These are phyloP conservation scores for Ophiostoma fasciatum DNA, from an alignment of 2,329 filamentous ascomycete genomes.

Conservation along the genomic window DNA sequence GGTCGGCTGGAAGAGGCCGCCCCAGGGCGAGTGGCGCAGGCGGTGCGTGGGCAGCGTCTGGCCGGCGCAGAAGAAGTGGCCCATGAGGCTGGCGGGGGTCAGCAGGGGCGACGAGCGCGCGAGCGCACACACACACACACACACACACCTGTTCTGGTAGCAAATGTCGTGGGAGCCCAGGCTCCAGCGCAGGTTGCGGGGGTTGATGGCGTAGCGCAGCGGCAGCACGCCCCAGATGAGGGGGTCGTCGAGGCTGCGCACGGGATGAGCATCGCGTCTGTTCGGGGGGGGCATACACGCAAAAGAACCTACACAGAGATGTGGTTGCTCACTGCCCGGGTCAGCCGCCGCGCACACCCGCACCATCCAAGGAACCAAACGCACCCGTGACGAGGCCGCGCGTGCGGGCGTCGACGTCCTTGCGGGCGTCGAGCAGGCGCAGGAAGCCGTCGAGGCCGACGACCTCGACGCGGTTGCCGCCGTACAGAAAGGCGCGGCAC, in stretches of 20 bases:
- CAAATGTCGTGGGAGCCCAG: constrained; percentile 92
- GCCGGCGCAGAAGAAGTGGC: constrained; percentile 73
- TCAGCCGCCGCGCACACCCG: no score
- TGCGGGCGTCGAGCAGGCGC: constrained; percentile 57
- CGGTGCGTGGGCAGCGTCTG: constrained; percentile 88
- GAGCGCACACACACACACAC: no score
- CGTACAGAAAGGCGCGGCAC: constrained; percentile 60
- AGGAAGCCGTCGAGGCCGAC: constrained; percentile 65
- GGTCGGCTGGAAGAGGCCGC: constrained; percentile 81
- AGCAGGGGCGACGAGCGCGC: background rate
- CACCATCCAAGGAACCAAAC: constrained; percentile 11
- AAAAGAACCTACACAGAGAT: constrained; percentile 60
- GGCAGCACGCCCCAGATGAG: constrained; percentile 86
- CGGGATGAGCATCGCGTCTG: background rate
- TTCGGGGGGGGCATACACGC: background rate
- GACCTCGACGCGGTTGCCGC: constrained; percentile 60
- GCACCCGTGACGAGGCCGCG: constrained; percentile 73
- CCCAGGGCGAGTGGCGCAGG: constrained; percentile 57
- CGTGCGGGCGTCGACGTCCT: constrained; percentile 48
- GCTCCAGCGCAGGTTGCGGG: constrained; percentile 70
- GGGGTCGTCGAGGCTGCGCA: constrained; percentile 75
- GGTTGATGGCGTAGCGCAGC: constrained; percentile 53
- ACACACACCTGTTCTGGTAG: constrained; percentile 63
- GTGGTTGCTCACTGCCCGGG: constrained; percentile 78
- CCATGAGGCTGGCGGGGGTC: constrained; percentile 36